phyloP scores from a whole-genome alignment of 2,329 filamentous ascomycete genomes.

The Diaporthe sp. region DNA sequence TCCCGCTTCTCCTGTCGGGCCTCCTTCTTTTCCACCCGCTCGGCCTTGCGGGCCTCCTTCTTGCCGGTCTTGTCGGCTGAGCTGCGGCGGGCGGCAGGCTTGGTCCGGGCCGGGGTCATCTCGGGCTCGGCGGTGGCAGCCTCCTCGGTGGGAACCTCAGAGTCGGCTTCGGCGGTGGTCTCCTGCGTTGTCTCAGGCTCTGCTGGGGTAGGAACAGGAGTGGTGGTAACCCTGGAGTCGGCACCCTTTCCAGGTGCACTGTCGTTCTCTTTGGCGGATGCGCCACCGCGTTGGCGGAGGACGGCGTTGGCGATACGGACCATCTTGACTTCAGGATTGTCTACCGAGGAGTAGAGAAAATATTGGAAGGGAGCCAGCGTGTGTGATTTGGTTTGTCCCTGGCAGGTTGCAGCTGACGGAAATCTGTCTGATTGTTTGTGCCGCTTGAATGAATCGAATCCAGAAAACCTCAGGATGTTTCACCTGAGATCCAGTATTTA shows the following conservation, averaged over 20 bases:
- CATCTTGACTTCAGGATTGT: slow-evolving; percentile 4
- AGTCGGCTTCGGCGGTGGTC: not conserved
- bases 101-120: not conserved
- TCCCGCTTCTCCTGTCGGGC: slow-evolving; percentile 2
- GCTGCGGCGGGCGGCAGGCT: slow-evolving; percentile 7
- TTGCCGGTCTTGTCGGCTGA: not conserved
- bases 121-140: not conserved
- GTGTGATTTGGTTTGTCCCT: not conserved
- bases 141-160: not conserved
- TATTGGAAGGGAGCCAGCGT: slow-evolving; percentile 12
- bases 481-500: not conserved
- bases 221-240: not conserved
- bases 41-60: slow-evolving; percentile 7
- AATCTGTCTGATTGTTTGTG: not conserved
- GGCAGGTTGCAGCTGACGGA: not conserved
- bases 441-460: not conserved
- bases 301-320: slow-evolving; percentile 4
- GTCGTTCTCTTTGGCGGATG: not conserved
- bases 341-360: slow-evolving; percentile 1
- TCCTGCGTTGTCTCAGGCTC: not conserved
- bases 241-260: not conserved
- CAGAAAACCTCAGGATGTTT: too few relatives aligned
- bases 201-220: not conserved
- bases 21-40: slow-evolving; percentile 9
- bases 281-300: not conserved